Percentiles rank a stretch among this genome's conserved stretches.
Conservation (phyloP, 352 stramenopile genomes). For the Phytopythium kandeliae region DNA sequence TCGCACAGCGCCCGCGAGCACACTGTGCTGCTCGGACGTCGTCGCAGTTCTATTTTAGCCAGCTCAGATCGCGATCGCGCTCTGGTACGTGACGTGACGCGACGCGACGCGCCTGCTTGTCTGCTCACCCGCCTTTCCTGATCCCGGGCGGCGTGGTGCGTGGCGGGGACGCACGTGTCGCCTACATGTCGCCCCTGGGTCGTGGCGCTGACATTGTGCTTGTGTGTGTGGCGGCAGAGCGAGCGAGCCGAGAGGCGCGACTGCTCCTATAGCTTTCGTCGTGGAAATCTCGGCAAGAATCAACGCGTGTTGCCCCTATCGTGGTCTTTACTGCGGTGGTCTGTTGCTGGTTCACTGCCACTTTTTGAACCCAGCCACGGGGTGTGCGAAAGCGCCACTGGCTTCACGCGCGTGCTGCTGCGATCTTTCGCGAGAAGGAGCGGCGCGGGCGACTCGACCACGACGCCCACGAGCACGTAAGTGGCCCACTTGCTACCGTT, state of each 20-base stretch:
- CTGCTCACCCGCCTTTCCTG: no score
- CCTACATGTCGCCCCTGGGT: no score
- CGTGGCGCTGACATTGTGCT: not conserved
- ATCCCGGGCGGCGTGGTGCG: no score
- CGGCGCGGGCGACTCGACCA: not conserved
- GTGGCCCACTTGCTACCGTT: slow-evolving; percentile 2
- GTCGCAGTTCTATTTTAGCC: no score
- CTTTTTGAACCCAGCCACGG: not conserved
- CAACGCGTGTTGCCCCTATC: slow-evolving; percentile 1
- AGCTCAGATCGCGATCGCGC: no score
- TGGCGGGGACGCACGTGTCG: no score
- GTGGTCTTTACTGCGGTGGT: not conserved
- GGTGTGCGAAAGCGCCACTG: not conserved
- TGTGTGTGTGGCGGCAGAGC: not conserved
- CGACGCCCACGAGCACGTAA: slow-evolving; percentile 1
- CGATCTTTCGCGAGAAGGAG: not conserved
- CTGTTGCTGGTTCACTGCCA: slow-evolving; percentile 1
- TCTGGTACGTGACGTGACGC: no score
- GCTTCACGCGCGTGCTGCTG: not conserved
- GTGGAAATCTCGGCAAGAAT: not conserved
- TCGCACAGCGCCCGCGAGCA: no score
- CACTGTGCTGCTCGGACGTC: no score
- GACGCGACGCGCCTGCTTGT: no score
- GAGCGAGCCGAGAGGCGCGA: not conserved
- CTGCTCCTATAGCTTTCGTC: not conserved